These are phyloP conservation scores for Cladobotryum mycophilum DNA, from an alignment of 2,329 filamentous ascomycete genomes.

Conservation along the genomic window DNA sequence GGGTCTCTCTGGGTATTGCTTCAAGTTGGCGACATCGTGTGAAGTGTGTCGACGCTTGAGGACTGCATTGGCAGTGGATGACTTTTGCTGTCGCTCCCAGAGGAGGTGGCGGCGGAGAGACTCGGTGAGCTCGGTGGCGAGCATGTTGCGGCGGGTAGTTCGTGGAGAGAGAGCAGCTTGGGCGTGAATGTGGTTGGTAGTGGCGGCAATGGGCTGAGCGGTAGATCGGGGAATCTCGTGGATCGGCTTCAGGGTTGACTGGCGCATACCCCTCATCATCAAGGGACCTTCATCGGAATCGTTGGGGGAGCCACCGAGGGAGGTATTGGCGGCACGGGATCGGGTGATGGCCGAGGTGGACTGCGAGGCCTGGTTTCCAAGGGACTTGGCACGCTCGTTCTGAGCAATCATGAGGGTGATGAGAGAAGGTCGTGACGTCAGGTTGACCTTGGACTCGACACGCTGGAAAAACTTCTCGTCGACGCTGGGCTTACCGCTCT, in stretches of 20 bases:
- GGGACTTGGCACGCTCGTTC: constrained; percentile 61
- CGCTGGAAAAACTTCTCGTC: constrained; percentile 84
- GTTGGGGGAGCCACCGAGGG: constrained; percentile 45
- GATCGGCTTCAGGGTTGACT: constrained; percentile 46
- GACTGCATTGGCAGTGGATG: constrained; percentile 78
- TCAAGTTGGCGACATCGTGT: constrained; percentile 82
- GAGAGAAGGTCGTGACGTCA: constrained; percentile 79
- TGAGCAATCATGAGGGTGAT: constrained; percentile 84
- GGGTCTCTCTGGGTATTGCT: constrained; percentile 66
- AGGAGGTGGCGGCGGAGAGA: constrained; percentile 86
- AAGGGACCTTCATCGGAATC: constrained; percentile 57
- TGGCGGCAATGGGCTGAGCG: constrained; percentile 73
- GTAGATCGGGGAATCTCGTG: constrained; percentile 59
- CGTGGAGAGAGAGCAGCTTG: constrained; percentile 80
- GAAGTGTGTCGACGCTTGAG: constrained; percentile 87
- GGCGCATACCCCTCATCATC: constrained; percentile 56
- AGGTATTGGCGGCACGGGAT: constrained; percentile 45
- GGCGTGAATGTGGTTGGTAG: constrained; percentile 56
- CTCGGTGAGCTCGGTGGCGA: constrained; percentile 88
- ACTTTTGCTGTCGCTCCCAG: constrained; percentile 94
- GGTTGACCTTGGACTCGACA: constrained; percentile 79
- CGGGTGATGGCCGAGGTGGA: constrained; percentile 63
- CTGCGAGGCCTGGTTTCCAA: constrained; percentile 63
- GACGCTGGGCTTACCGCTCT: constrained; percentile 76
- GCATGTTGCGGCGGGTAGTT: constrained; percentile 91